Percentiles rank a stretch among this genome's conserved stretches.
These are phyloP conservation scores for Hericium rajendrae DNA, from an alignment of 768 basidiomycete species.

Conservation along the genomic window DNA sequence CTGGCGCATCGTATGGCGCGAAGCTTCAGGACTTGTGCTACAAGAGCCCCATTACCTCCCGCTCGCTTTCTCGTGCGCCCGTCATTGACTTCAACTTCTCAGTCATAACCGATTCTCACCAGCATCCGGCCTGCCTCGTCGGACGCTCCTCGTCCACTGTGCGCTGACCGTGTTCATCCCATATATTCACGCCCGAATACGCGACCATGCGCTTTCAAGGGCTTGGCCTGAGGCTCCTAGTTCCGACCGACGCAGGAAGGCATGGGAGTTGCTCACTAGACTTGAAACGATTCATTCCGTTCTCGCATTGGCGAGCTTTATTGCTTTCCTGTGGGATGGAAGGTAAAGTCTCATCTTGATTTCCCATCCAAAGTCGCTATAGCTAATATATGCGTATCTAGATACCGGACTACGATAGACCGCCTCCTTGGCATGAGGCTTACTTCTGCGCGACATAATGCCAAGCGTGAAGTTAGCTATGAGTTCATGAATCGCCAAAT, in stretches of 20 bases:
- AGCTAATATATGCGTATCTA: conserved; percentile 21
- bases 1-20: conserved; percentile 74
- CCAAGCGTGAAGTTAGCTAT: conserved; percentile 84
- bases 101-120: neutral
- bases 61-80: conserved; percentile 7
- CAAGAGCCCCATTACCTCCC: conserved; percentile 16
- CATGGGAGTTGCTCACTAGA: conserved; percentile 60
- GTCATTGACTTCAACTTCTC: conserved; percentile 3
- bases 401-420: conserved; percentile 80
- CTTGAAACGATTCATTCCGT: conserved; percentile 60
- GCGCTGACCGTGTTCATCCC: conserved; percentile 65
- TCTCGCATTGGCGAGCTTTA: conserved; percentile 63
- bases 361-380: neutral
- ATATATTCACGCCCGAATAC: conserved; percentile 69
- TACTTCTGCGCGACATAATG: conserved; percentile 56
- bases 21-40: conserved; percentile 74
- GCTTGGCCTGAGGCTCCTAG: conserved; percentile 91
- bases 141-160: conserved; percentile 56
- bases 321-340: conserved; percentile 80
- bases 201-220: conserved; percentile 64
- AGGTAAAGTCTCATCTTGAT: conserved; percentile 39
- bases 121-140: conserved; percentile 62
- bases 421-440: conserved; percentile 68
- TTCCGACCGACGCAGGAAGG: conserved; percentile 59
- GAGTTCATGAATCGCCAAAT: conserved; percentile 99